Conservation (phyloP, 2,329 filamentous ascomycete species). For the Claviceps capensis region DNA sequence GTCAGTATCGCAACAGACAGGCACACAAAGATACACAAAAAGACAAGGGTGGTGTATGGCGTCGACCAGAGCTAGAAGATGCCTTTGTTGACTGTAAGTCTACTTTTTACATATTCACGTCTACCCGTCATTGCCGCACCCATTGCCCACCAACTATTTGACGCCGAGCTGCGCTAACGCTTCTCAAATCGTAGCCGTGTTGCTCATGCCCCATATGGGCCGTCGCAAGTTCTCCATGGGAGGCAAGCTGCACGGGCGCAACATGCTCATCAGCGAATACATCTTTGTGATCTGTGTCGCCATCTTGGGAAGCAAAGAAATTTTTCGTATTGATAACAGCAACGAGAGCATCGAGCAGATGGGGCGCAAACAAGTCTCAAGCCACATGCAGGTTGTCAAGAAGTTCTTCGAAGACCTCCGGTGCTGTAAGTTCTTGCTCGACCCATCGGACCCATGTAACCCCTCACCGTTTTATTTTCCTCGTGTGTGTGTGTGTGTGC, state of each 20-base stretch:
- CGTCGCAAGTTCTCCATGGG: conserved; percentile 53
- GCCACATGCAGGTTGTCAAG: conserved; percentile 58
- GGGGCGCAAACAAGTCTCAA: conserved; percentile 52
- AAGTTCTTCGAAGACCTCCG: conserved; percentile 49
- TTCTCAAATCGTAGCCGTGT: conserved; percentile 29
- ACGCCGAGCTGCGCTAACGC: conserved; percentile 9
- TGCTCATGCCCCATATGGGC: conserved; percentile 53
- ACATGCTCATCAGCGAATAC: conserved; percentile 58
- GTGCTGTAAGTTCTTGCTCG: conserved; percentile 39
- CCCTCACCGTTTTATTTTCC: not conserved
- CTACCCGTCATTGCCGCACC: not conserved
- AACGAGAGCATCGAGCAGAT: conserved; percentile 32
- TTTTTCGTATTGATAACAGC: conserved; percentile 29
- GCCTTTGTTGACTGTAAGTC: conserved; percentile 52
- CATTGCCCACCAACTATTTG: not conserved
- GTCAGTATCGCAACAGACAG: conserved; percentile 52
- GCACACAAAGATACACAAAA: conserved; percentile 47
- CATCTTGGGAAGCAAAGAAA: conserved; percentile 27
- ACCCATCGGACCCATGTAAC: not conserved
- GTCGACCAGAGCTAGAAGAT: conserved; percentile 43
- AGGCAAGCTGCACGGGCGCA: conserved; percentile 50
- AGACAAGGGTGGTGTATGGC: conserved; percentile 43
- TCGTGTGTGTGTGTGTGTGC: not conserved
- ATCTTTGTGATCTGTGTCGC: conserved; percentile 33
- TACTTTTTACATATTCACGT: not conserved